These are phyloP conservation scores for Glutinoglossum americanum DNA, from an alignment of 495 filamentous ascomycete genomes.

Conservation along the genomic window DNA sequence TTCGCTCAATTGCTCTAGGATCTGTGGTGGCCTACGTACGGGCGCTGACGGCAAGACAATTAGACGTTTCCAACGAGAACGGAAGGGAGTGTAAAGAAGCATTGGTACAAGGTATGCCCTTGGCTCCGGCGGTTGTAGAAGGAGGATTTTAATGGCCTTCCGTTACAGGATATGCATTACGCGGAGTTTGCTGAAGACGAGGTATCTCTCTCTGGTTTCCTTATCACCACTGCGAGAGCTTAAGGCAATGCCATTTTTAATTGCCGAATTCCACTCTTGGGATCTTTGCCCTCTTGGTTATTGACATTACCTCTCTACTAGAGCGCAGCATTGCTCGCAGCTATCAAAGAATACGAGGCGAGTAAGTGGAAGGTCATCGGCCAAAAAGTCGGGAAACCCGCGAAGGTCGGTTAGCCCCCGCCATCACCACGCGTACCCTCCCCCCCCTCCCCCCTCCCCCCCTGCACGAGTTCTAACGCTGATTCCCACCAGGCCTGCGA, in stretches of 20 bases:
- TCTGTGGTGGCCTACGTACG: no score
- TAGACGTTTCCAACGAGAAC: conserved; percentile 83
- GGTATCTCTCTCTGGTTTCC: conserved; percentile 27
- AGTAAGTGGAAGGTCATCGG: conserved; percentile 98
- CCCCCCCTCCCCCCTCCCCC: conserved; percentile 11
- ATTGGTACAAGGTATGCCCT: conserved; percentile 83
- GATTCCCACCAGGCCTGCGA: conserved; percentile 59
- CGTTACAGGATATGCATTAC: conserved; percentile 81
- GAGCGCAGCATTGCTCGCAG: conserved; percentile 67
- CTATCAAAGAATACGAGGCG: conserved; percentile 95
- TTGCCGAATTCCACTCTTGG: neutral
- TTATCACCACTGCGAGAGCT: no score
- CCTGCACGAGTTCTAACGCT: neutral
- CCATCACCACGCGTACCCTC: conserved; percentile 5
- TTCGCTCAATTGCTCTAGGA: conserved; percentile 16
- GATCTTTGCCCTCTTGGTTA: no score
- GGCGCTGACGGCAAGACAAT: conserved; percentile 4
- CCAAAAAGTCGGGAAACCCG: conserved; percentile 88
- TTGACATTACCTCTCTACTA: conserved; percentile 15
- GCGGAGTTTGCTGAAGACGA: conserved; percentile 97
- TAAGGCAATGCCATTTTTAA: neutral
- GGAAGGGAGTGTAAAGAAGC: conserved; percentile 96
- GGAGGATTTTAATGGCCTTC: neutral
- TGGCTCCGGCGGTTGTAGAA: neutral
- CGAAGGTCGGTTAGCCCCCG: conserved; percentile 42